Evolutionary conservation across 2,329 filamentous ascomycete genomes (phyloP), one percentile per base, ranked within the genome.

Genomic region (Blumeria hordei): DNA sequence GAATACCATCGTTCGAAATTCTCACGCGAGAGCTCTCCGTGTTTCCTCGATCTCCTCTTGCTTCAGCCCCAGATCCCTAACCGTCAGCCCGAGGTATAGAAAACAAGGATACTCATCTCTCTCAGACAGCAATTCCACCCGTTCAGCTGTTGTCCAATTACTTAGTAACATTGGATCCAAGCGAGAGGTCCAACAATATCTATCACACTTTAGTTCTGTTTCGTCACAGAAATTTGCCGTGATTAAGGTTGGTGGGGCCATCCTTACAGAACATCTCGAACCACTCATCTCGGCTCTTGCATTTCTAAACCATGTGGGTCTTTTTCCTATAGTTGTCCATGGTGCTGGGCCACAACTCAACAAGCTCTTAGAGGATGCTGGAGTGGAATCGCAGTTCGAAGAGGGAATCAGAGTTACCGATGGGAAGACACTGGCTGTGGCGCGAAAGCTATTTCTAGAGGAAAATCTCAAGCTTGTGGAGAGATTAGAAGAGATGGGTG

Each of bases 201-300:
- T 96, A 57, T 92, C 88, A 61, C 88, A 96, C 68, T 98, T 98
- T 74, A 92, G 84, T 62, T 94, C 88, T 36, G 88, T 95, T 58
- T 92, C 88, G 47, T 94, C 88, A 37, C 88, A 96, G 72, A 88
- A 94, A 66, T 98, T 96, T 68, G 90, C 88, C 61, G 90, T 98
- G 52, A 94, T 98, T 70, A 98, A 98, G 74, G 90, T 96, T 55
- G 92, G 90, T 58, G 92, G 90, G 59, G 92, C 90, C 59, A 95
- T 96, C 64, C 77, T 98, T 64, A 94, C 87, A 58, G 88, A 96
- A 67, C 84, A 95, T 69, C 76, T 96, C 55, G 85, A 94, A 67
- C 88, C 88, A 64, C 78, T 98, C 55, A 94, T 87, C 66, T 83
- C 84, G 55, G 88, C 85, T 53, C 75, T 96, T 57, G 83, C 87